phyloP scores from a whole-genome alignment of 352 stramenopile genomes.

The Pythium guiyangense region DNA sequence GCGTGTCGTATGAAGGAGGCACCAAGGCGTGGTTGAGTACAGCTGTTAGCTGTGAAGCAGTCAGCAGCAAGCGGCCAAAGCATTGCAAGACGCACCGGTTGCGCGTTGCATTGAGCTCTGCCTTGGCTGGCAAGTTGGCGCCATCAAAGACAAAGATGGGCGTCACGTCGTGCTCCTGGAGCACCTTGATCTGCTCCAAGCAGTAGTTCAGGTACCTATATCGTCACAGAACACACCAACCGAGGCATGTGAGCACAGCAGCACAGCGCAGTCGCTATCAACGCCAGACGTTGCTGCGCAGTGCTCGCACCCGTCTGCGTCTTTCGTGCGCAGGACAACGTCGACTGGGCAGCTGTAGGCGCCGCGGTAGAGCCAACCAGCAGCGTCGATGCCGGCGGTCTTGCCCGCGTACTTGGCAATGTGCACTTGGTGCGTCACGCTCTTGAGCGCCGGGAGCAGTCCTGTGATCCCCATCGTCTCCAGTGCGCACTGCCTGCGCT shows the following conservation, averaged over 20 bases:
- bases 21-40: not conserved
- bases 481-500: constrained; percentile 1
- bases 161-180: constrained; percentile 79
- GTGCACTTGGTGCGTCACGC: constrained; percentile 68
- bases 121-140: constrained; percentile 87
- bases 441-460: constrained; percentile 61
- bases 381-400: constrained; percentile 65
- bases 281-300: not conserved
- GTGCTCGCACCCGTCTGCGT: constrained; percentile 39
- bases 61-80: too few relatives aligned
- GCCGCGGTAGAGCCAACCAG: constrained; percentile 88
- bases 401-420: constrained; percentile 75
- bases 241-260: not conserved
- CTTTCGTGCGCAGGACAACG: constrained; percentile 49
- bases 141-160: constrained; percentile 94
- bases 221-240: too few relatives aligned
- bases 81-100: constrained; percentile 25
- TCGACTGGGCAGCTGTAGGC: constrained; percentile 86
- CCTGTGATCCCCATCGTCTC: constrained; percentile 62
- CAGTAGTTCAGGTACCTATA: constrained; percentile 83
- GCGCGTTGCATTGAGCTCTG: constrained; percentile 40
- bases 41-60: not conserved
- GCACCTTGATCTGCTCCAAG: constrained; percentile 84
- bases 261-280: not conserved
- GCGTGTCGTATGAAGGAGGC: not conserved